Base-by-base conservation (phyloP, 352 stramenopile genomes). In the Phytophthora boehmeriae region DNA sequence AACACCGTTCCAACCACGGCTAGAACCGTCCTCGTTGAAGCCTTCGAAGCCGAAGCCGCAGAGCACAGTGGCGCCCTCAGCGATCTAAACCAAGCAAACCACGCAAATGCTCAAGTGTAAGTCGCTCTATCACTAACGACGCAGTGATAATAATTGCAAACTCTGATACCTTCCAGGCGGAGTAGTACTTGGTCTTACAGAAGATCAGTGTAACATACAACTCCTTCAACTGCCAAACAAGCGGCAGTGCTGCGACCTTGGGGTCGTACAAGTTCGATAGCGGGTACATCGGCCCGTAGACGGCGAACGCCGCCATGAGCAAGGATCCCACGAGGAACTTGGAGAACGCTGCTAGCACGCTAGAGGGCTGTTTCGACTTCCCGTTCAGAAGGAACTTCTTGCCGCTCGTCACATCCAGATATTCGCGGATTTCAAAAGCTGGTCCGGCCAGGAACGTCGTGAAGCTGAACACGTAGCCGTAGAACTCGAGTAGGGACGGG, bases 381-480 rank as follows among this genome's bases (percentile, higher is more conserved):
- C 77, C 77, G 9, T 89, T 65, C 19, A 75, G 51, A 6, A 88
- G 25, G 59, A 89, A 88, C 54, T 86, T 89, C 35, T 66, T 66
- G 28, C 80, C 86, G 25, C 69, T 82, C 14, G 83, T 88, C 4
- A 83, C 80, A 60, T 96, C 73, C 23, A 89, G 52, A 68, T 99
- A 99, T 65, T 97, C 93, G 16, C 79, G 85, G 71, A 97, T 98
- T 71, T 99, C 97, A 58, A 98, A 98, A 0, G 93, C 92, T 42
- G 97, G 97, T 14, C 97, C 96, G 10, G 94, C 94, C 13, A 99
- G 75, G 65, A 99, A 92, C 54, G 90, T 98, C 39, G 95, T 95
- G 74, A 98, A 98, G 81, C 92, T 96, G 77, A 98, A 99, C 13
- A 98, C 96, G 78, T 98, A 99, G 23, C 93, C 96, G 45, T 97